Evolutionary conservation across 345 rosid genomes (phyloP).

Genomic region (Gossypium longicalyx): DNA sequence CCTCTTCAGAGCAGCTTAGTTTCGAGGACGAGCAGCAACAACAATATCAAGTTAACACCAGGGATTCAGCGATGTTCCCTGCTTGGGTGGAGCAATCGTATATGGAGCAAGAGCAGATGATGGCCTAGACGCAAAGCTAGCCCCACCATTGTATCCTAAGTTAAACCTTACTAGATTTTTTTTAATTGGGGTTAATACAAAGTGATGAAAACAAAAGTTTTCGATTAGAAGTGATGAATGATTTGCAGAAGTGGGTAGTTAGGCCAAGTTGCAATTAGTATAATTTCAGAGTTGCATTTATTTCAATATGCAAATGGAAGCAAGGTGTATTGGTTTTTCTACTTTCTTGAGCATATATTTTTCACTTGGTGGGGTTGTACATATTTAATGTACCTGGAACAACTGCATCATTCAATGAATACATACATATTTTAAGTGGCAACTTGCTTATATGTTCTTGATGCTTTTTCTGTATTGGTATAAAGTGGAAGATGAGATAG

Average conservation of each 20-base stretch:
- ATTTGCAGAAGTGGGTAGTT: background rate
- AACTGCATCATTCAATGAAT: background rate
- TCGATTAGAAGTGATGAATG: background rate
- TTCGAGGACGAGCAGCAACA: slow-evolving; percentile 37
- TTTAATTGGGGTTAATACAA: background rate
- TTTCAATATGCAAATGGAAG: background rate
- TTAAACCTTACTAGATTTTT: slow-evolving; percentile 22
- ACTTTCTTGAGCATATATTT: no score
- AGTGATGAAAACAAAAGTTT: slow-evolving; percentile 26
- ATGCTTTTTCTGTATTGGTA: no score
- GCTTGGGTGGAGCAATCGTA: slow-evolving; percentile 77
- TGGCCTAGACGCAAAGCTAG: slow-evolving; percentile 41
- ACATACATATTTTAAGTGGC: background rate
- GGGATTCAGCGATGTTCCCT: slow-evolving; percentile 38
- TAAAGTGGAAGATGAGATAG: no score
- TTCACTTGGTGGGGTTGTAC: background rate
- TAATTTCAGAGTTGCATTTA: slow-evolving; percentile 8
- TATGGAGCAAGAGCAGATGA: slow-evolving; percentile 77
- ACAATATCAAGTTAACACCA: slow-evolving; percentile 33
- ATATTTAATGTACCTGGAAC: slow-evolving; percentile 17
- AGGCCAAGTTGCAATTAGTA: background rate
- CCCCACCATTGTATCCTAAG: slow-evolving; percentile 4
- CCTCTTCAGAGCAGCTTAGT: slow-evolving; percentile 28
- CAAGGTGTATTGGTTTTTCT: no score
- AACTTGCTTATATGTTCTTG: background rate